phyloP scores from a whole-genome alignment of 1,284 basidiomycete species.

The Ustilago hordei region DNA sequence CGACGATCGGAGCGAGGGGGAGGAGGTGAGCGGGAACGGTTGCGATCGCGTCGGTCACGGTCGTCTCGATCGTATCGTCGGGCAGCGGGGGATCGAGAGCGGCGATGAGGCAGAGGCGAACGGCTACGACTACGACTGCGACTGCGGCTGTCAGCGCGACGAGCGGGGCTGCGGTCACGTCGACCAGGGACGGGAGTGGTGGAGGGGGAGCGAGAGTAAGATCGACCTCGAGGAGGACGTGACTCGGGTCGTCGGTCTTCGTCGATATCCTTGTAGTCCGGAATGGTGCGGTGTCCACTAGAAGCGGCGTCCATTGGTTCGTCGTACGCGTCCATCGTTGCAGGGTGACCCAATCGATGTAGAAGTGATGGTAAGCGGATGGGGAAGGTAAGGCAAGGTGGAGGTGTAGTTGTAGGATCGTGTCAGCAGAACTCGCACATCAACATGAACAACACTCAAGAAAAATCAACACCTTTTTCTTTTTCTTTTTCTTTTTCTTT shows the following conservation, averaged over 20 bases:
- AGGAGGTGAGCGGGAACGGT: slow-evolving; percentile 40
- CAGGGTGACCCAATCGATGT: not conserved
- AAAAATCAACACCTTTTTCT: slow-evolving; percentile 24
- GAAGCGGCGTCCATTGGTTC: slow-evolving; percentile 13
- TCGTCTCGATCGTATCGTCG: slow-evolving; percentile 37
- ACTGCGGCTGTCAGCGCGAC: slow-evolving; percentile 14
- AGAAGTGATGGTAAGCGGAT: not conserved
- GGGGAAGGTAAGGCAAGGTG: not conserved
- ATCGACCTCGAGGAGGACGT: slow-evolving; percentile 37
- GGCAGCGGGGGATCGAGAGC: slow-evolving; percentile 45
- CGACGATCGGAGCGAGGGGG: slow-evolving; percentile 40
- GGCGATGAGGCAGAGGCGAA: slow-evolving; percentile 24
- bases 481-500: no score
- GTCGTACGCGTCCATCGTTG: slow-evolving; percentile 20
- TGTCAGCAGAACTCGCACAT: slow-evolving; percentile 6
- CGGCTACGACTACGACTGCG: slow-evolving; percentile 31
- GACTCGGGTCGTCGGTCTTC: slow-evolving; percentile 38
- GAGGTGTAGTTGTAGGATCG: not conserved
- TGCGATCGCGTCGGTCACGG: slow-evolving; percentile 25
- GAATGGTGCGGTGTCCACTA: slow-evolving; percentile 22
- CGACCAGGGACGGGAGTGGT: slow-evolving; percentile 38
- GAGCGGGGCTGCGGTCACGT: slow-evolving; percentile 23
- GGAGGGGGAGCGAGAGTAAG: slow-evolving; percentile 50
- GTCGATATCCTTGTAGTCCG: slow-evolving; percentile 50
- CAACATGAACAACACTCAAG: not conserved